Evolutionary conservation across 768 basidiomycete genomes (phyloP).

Genomic region (Kwoniella dejecticola): DNA sequence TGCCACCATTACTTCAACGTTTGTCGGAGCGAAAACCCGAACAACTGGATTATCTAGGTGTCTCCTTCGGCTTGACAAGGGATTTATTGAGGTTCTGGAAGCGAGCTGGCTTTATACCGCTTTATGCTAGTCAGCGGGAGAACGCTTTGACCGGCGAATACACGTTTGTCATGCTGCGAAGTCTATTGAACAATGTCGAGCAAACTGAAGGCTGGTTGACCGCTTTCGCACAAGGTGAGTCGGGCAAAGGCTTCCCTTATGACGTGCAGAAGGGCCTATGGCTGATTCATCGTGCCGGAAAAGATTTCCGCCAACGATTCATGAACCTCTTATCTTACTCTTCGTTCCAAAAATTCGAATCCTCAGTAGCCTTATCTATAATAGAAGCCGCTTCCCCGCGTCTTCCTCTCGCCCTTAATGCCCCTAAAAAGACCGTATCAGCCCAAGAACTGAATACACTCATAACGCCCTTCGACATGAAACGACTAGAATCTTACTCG

Average conservation of each 20-base stretch:
- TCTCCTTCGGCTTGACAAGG: slow-evolving; percentile 90
- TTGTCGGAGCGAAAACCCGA: slow-evolving; percentile 89
- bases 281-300: neutral
- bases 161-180: slow-evolving; percentile 91
- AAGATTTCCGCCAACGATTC: slow-evolving; percentile 92
- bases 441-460: slow-evolving; percentile 65
- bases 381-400: slow-evolving; percentile 67
- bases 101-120: slow-evolving; percentile 81
- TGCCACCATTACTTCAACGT: slow-evolving; percentile 91
- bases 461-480: slow-evolving; percentile 89
- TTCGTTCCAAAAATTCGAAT: slow-evolving; percentile 83
- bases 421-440: slow-evolving; percentile 50
- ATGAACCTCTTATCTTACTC: slow-evolving; percentile 85
- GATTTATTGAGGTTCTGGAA: slow-evolving; percentile 95
- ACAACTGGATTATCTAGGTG: slow-evolving; percentile 87
- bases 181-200: slow-evolving; percentile 67
- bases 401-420: slow-evolving; percentile 5
- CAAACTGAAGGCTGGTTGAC: slow-evolving; percentile 73
- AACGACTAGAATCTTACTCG: slow-evolving; percentile 91
- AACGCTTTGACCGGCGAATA: slow-evolving; percentile 97
- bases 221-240: slow-evolving; percentile 68
- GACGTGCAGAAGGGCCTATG: neutral
- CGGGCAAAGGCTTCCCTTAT: neutral
- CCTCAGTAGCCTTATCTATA: slow-evolving; percentile 80
- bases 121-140: slow-evolving; percentile 89